Conservation (phyloP, 1,139 yeast species). For the Candida tunisiensis region DNA sequence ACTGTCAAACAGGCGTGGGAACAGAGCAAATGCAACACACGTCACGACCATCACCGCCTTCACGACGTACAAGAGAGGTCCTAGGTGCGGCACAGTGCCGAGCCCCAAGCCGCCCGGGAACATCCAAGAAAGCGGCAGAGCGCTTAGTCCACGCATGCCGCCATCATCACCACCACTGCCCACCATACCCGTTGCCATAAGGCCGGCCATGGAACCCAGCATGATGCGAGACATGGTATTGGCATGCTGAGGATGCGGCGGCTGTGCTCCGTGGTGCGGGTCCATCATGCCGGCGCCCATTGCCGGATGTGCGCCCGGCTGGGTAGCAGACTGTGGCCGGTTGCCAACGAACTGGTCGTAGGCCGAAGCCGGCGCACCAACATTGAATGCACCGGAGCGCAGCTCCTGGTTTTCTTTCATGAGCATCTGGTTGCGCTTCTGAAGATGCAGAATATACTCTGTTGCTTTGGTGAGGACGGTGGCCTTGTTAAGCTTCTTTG, state of each 20-base stretch:
- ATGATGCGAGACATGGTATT: conserved; percentile 14
- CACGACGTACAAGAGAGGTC: conserved; percentile 1
- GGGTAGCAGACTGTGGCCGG: too few species aligned
- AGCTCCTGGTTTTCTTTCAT: conserved; percentile 37
- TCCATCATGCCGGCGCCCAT: too few species aligned
- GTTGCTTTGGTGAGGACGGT: conserved; percentile 79
- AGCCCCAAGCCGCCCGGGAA: conserved; percentile 2
- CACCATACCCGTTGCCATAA: conserved; percentile 20
- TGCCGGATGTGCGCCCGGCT: too few species aligned
- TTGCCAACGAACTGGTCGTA: too few species aligned
- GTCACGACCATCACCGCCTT: neutral
- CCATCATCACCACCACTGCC: conserved; percentile 9
- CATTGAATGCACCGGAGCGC: too few species aligned
- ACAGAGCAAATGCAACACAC: conserved; percentile 1
- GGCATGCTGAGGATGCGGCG: conserved; percentile 2
- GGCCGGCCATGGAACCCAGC: conserved; percentile 23
- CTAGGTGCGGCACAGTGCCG: conserved; percentile 2
- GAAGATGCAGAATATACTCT: conserved; percentile 76
- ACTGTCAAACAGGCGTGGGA: conserved; percentile 1
- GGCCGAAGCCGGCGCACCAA: too few species aligned
- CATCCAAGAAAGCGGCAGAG: conserved; percentile 11
- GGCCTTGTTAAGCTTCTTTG: conserved; percentile 75
- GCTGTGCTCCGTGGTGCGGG: too few species aligned
- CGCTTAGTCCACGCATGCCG: conserved; percentile 15
- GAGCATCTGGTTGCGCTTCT: conserved; percentile 43